These are phyloP conservation scores for Aspergillus udagawae DNA, from an alignment of 2,329 filamentous ascomycete genomes.

Conservation along the genomic window DNA sequence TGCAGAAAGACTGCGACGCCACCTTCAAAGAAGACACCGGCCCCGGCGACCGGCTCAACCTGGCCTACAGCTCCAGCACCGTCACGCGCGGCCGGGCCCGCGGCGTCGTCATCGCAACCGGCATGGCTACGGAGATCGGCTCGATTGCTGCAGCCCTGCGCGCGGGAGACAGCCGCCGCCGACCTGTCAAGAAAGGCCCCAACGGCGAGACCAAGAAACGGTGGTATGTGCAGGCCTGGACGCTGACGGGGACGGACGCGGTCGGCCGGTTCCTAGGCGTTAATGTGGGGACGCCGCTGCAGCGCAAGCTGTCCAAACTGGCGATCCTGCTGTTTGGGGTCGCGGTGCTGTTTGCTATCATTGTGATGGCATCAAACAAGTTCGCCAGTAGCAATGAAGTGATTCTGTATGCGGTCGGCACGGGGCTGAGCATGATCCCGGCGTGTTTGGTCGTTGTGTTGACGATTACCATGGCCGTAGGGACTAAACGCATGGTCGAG, in stretches of 20 bases:
- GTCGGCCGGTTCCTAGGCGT: slow-evolving; percentile 63
- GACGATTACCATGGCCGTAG: slow-evolving; percentile 64
- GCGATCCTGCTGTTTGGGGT: slow-evolving; percentile 65
- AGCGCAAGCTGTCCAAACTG: slow-evolving; percentile 65
- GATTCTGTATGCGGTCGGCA: slow-evolving; percentile 62
- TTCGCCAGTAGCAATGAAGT: slow-evolving; percentile 54
- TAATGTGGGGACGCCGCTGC: slow-evolving; percentile 65
- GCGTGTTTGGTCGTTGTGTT: slow-evolving; percentile 61
- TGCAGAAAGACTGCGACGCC: slow-evolving; percentile 48
- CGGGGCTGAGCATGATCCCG: slow-evolving; percentile 59
- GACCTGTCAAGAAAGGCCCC: slow-evolving; percentile 50
- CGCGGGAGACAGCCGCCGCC: slow-evolving; percentile 51
- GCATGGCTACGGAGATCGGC: slow-evolving; percentile 62
- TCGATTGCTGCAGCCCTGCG: slow-evolving; percentile 63
- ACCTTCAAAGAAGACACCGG: slow-evolving; percentile 51
- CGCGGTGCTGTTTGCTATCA: slow-evolving; percentile 64
- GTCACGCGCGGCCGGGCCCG: slow-evolving; percentile 59
- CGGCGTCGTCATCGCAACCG: slow-evolving; percentile 58
- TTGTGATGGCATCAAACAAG: slow-evolving; percentile 63
- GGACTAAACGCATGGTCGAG: slow-evolving; percentile 56
- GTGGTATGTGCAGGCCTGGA: slow-evolving; percentile 50
- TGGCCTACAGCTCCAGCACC: slow-evolving; percentile 59
- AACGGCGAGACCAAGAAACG: slow-evolving; percentile 49
- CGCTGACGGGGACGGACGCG: slow-evolving; percentile 53
- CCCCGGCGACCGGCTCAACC: slow-evolving; percentile 58